A percentile compares a stretch with the other conserved stretches of the same genome.
Evolutionary conservation across 768 basidiomycete genomes (phyloP).

Genomic region (Suillus variegatus): DNA sequence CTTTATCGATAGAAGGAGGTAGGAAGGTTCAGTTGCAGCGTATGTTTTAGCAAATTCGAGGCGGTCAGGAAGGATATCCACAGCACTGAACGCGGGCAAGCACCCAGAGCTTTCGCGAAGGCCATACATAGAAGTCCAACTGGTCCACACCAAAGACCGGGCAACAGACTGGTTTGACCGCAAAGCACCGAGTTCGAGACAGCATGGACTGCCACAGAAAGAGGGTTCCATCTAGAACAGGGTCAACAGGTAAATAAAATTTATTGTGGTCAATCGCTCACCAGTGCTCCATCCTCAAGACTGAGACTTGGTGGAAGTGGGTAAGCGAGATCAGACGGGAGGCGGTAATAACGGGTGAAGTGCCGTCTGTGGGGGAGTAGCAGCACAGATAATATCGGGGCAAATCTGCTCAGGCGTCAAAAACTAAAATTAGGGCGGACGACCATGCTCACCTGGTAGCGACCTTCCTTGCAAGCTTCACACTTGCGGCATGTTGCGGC

Average conservation of each 20-base stretch:
- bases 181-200: slow-evolving; percentile 75
- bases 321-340: slow-evolving; percentile 86
- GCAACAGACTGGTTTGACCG: slow-evolving; percentile 74
- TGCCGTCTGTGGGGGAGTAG: slow-evolving; percentile 95
- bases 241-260: background rate
- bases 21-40: slow-evolving; percentile 78
- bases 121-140: slow-evolving; percentile 91
- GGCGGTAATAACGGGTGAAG: slow-evolving; percentile 82
- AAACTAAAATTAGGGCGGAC: background rate
- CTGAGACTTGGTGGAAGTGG: slow-evolving; percentile 80
- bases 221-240: slow-evolving; percentile 80
- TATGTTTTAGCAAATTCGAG: slow-evolving; percentile 86
- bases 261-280: slow-evolving; percentile 27
- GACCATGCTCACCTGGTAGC: slow-evolving; percentile 63
- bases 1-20: slow-evolving; percentile 57
- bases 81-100: slow-evolving; percentile 78
- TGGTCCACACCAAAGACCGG: slow-evolving; percentile 89
- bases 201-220: slow-evolving; percentile 90
- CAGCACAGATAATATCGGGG: slow-evolving; percentile 86
- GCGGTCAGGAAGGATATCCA: slow-evolving; percentile 75
- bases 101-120: slow-evolving; percentile 93
- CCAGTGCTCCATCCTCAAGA: slow-evolving; percentile 95
- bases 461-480: slow-evolving; percentile 80
- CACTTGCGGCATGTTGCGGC: slow-evolving; percentile 85
- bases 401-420: slow-evolving; percentile 58